Percentiles rank a stretch among this genome's conserved stretches.
Evolutionary conservation across 2,329 filamentous ascomycete genomes (phyloP).

Genomic region (Arthroderma sp.): DNA sequence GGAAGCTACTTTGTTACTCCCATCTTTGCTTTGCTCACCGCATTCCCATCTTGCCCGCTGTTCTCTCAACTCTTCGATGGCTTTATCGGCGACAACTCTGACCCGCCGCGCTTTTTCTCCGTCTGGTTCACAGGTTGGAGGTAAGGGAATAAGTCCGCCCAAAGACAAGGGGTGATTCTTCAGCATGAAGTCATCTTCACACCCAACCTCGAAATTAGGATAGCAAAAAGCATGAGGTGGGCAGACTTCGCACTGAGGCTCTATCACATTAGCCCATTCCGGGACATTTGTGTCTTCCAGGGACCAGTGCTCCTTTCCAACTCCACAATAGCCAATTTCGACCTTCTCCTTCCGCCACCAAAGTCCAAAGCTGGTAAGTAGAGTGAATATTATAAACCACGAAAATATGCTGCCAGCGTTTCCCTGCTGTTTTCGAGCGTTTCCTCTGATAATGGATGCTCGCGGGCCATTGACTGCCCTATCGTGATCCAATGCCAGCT

Average conservation of each 20-base stretch:
- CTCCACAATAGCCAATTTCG: constrained; percentile 87
- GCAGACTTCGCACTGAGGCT: constrained; percentile 80
- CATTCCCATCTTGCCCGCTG: constrained; percentile 84
- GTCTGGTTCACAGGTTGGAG: constrained; percentile 88
- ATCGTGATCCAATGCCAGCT: constrained; percentile 64
- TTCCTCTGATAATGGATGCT: constrained; percentile 15
- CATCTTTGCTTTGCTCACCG: constrained; percentile 53
- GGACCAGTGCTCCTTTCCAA: constrained; percentile 53
- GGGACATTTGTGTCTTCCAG: constrained; percentile 55
- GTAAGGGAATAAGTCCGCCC: constrained; percentile 66
- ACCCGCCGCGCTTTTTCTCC: constrained; percentile 81
- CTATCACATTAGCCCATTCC: constrained; percentile 54
- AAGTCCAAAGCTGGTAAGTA: constrained; percentile 58
- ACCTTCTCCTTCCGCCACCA: constrained; percentile 94
- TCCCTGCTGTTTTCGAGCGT: constrained; percentile 24
- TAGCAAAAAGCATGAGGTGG: constrained; percentile 85
- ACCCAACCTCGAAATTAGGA: constrained; percentile 59
- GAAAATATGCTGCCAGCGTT: constrained; percentile 49
- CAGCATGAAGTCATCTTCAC: constrained; percentile 76
- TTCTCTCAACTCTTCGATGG: constrained; percentile 73
- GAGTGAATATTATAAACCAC: constrained; percentile 55
- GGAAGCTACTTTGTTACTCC: constrained; percentile 45
- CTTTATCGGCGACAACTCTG: constrained; percentile 74
- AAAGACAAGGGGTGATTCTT: constrained; percentile 73
- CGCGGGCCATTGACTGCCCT: constrained; percentile 41